Evolutionary conservation across 352 stramenopile genomes (phyloP), one percentile per base, ranked within the genome.

Genomic region (Phytophthora cryptogea): DNA sequence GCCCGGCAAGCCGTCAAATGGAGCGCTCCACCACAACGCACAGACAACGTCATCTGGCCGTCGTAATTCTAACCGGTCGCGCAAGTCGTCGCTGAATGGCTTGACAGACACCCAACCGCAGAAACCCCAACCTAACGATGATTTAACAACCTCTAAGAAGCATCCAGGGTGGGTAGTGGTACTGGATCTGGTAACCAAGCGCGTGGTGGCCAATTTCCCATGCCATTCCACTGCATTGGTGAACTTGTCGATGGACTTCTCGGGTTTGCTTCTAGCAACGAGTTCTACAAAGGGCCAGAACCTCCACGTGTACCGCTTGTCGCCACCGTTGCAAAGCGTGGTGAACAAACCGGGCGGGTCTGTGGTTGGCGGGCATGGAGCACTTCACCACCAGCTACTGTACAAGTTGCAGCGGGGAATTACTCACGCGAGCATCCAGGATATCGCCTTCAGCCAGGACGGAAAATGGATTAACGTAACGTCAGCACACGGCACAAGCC

Each of bases 361-460:
- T 32, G 41, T 27, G 39, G 62, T 33, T 46, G 37, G 17, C 41
- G 54, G 53, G 9, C 58, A 71, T 31, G 66, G 59, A 54, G 55
- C 43, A 20, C 51, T 68, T 28, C 51, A 72, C 14, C 59, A 68
- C 17, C 80, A 88, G 50, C 68, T 96, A 8, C 44, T 95, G 36
- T 96, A 95, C 76, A 92, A 92, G 51, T 72, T 96, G 27, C 86
- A 94, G 52, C 88, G 88, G 33, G 88, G 88, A 27, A 94, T 95
- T 52, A 96, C 88, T 0, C 82, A 91, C 58, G 88, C 86, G 1
- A 91, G 71, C 47, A 95, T 96, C 54, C 82, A 88, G 23, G 70
- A 95, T 40, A 76, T 96, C 31, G 67, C 79, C 5, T 92, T 95
- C 59, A 94, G 84, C 54, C 74, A 88, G 28, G 84, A 96, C 54